phyloP scores from a whole-genome alignment of 78 protist species.

The Dictyostelium purpureum region DNA sequence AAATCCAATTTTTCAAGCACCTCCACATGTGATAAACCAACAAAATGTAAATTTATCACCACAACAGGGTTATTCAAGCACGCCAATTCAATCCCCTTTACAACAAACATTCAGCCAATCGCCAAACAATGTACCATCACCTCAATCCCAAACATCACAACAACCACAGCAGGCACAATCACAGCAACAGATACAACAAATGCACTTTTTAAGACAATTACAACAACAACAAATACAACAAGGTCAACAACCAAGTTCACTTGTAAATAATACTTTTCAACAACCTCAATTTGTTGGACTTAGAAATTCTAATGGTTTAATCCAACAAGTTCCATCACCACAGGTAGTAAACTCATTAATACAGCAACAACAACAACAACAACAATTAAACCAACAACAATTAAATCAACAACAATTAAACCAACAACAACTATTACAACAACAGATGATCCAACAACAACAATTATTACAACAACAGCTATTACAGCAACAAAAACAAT shows the following conservation, averaged over 20 bases:
- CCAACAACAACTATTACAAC: not conserved
- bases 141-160: not conserved
- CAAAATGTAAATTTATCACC: not conserved
- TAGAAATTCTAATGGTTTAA: not conserved
- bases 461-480: not conserved
- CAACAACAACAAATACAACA: not conserved
- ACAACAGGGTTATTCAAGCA: not conserved
- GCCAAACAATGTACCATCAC: not conserved
- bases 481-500: not conserved
- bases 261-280: not conserved
- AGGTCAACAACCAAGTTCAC: not conserved
- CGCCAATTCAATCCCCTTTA: not conserved
- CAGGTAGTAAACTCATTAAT: not conserved
- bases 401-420: not conserved
- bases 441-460: not conserved
- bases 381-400: not conserved
- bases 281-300: not conserved
- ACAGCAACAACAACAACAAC: not conserved
- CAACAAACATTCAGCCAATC: not conserved
- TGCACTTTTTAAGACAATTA: no score
- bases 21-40: not conserved
- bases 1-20: not conserved
- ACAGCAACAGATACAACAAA: not conserved
- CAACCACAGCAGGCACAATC: not conserved
- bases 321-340: not conserved